A percentile compares a stretch with the other conserved stretches of the same genome.
Conservation (phyloP, 805 yeast species). For the Kazachstania martiniae region DNA sequence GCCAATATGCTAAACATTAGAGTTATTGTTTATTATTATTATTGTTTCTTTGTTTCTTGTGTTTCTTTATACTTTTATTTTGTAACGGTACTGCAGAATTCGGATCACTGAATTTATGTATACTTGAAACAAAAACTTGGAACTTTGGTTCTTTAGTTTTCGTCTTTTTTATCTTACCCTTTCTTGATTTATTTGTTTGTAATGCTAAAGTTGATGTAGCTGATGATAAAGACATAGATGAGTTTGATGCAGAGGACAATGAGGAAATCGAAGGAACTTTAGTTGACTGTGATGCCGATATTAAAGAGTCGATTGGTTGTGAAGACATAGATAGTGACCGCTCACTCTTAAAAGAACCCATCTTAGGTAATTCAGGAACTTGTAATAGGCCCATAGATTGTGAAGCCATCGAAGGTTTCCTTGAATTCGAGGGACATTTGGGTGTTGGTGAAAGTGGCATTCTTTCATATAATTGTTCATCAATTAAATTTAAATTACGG, state of each 20-base stretch:
- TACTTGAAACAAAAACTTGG: conserved; percentile 27
- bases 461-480: conserved; percentile 4
- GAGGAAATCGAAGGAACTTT: background rate
- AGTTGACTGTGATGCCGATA: background rate
- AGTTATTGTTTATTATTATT: too few relatives aligned
- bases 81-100: conserved; percentile 23
- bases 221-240: background rate
- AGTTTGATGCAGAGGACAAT: background rate
- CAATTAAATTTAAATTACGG: conserved; percentile 5
- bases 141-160: conserved; percentile 24
- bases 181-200: conserved; percentile 1
- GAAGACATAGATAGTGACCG: conserved; percentile 7
- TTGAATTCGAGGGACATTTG: conserved; percentile 7
- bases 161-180: conserved; percentile 12
- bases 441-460: conserved; percentile 27
- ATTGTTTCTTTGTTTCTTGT: too few relatives aligned
- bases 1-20: too few relatives aligned
- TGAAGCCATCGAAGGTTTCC: background rate
- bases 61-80: too few relatives aligned
- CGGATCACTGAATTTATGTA: conserved; percentile 22
- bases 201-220: background rate
- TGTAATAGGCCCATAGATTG: conserved; percentile 7
- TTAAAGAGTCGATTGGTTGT: too few relatives aligned
- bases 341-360: conserved; percentile 28
- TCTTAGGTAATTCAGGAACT: conserved; percentile 27